Evolutionary conservation across 2,329 filamentous ascomycete genomes (phyloP), one percentile per base, ranked within the genome.

Genomic region (Hypoxylon sp.): DNA sequence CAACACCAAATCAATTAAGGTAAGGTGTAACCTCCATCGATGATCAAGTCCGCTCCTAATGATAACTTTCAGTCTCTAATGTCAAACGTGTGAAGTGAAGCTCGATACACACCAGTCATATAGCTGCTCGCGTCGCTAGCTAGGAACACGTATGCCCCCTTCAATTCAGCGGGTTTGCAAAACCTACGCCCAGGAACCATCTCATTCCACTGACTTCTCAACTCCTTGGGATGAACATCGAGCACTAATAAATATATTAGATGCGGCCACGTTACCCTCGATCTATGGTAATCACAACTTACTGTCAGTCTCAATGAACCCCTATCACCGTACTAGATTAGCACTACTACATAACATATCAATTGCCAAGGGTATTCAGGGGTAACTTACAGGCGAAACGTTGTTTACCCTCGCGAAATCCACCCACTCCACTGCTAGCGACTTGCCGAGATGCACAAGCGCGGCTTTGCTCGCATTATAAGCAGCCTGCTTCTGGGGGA

Each of bases 381-480:
- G 26, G 10, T 9, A 26, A 73, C 74, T 35, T 58, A 78, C 78
- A 9, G 80, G 80, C 3, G 80, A 82, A 9, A 82, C 74, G 52
- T 74, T 81, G 60, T 83, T 83, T 3, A 82, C 80, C 19, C 81
- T 74, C 9, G 78, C 77, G 64, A 82, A 81, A 19, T 81, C 79
- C 1, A 78, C 79, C 81, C 82, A 84, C 64, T 84, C 82, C 3
- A 83, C 82, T 1, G 81, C 78, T 6, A 83, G 71, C 47, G 76
- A 80, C 72, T 81, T 81, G 13, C 78, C 76, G 8, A 84, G 71
- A 46, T 82, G 82, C 0, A 82, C 75, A 0, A 81, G 79, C 0
- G 78, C 83, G 0, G 81, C 82, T 65, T 84, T 84, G 59, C 78
- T 80, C 4, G 81, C 78, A 62, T 84, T 84, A 61, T 83, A 84